Conservation (phyloP, 2,329 filamentous ascomycete genomes). For the Aspergillus fructus region DNA sequence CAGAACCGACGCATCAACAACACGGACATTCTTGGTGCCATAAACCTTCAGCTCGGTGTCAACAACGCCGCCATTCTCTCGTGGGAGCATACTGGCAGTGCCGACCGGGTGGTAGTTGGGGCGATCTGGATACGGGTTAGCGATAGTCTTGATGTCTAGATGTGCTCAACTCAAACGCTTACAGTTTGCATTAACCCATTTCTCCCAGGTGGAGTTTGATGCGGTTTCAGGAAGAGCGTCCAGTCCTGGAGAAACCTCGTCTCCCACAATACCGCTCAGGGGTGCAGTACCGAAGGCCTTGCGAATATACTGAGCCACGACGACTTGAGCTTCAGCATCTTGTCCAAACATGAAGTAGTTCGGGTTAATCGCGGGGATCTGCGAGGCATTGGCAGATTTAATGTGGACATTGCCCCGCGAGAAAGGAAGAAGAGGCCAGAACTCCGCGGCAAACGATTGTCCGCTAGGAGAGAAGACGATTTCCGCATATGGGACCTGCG, state of each 20-base stretch:
- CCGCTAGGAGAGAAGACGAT: slow-evolving; percentile 23
- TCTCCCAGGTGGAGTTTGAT: slow-evolving; percentile 20
- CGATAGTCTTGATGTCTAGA: not conserved
- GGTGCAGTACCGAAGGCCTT: slow-evolving; percentile 1
- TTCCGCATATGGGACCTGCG: slow-evolving; percentile 24
- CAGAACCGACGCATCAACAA: slow-evolving; percentile 17
- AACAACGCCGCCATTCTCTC: slow-evolving; percentile 8
- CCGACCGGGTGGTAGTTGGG: slow-evolving; percentile 10
- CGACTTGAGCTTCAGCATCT: slow-evolving; percentile 21
- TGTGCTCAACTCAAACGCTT: slow-evolving; percentile 4
- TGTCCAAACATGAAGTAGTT: slow-evolving; percentile 29
- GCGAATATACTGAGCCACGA: slow-evolving; percentile 19
- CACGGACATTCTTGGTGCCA: slow-evolving; percentile 12
- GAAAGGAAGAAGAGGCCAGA: slow-evolving; percentile 29
- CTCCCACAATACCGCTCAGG: slow-evolving; percentile 16
- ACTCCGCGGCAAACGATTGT: slow-evolving; percentile 18
- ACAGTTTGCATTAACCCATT: slow-evolving; percentile 28
- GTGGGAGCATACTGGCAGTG: slow-evolving; percentile 9
- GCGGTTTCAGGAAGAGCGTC: slow-evolving; percentile 21
- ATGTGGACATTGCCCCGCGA: slow-evolving; percentile 19
- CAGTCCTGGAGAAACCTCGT: slow-evolving; percentile 25
- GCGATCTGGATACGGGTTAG: not conserved
- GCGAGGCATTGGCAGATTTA: slow-evolving; percentile 17
- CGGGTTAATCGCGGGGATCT: slow-evolving; percentile 25
- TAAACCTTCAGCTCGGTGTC: slow-evolving; percentile 2